phyloP scores from a whole-genome alignment of 1,284 basidiomycete species.

The Cryptococcus sp. region DNA sequence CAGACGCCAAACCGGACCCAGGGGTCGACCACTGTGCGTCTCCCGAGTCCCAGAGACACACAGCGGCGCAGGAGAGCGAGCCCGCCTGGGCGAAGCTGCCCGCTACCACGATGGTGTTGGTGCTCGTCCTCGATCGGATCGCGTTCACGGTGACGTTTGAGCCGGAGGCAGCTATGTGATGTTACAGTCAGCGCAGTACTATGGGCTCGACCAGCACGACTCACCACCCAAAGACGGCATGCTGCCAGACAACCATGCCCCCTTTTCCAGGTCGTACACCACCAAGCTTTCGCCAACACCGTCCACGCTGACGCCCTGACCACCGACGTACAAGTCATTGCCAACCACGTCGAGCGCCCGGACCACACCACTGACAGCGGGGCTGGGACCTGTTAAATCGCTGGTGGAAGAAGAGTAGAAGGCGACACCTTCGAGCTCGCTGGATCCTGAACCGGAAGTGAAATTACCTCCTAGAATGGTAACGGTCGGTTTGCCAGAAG shows the following conservation, averaged over 20 bases:
- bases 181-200: background rate
- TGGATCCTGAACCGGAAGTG: slow-evolving; percentile 56
- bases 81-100: slow-evolving; percentile 84
- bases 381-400: slow-evolving; percentile 63
- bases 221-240: slow-evolving; percentile 62
- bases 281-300: slow-evolving; percentile 65
- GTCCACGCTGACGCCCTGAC: slow-evolving; percentile 55
- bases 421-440: slow-evolving; percentile 61
- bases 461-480: slow-evolving; percentile 90
- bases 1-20: slow-evolving; percentile 72
- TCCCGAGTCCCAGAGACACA: slow-evolving; percentile 74
- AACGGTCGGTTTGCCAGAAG: slow-evolving; percentile 60
- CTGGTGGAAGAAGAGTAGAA: slow-evolving; percentile 67
- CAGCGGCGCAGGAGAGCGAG: slow-evolving; percentile 69
- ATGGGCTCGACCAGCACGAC: slow-evolving; percentile 3
- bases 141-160: slow-evolving; percentile 69
- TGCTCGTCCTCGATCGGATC: slow-evolving; percentile 67
- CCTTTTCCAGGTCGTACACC: slow-evolving; percentile 68
- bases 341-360: slow-evolving; percentile 66
- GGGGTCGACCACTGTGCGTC: slow-evolving; percentile 76
- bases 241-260: slow-evolving; percentile 63
- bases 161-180: slow-evolving; percentile 55
- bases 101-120: slow-evolving; percentile 73
- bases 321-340: slow-evolving; percentile 73
- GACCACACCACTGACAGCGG: slow-evolving; percentile 65